Evolutionary conservation across 2,329 filamentous ascomycete genomes (phyloP), one percentile per base, ranked within the genome.

Genomic region (Rhinocladiella mackenziei): DNA sequence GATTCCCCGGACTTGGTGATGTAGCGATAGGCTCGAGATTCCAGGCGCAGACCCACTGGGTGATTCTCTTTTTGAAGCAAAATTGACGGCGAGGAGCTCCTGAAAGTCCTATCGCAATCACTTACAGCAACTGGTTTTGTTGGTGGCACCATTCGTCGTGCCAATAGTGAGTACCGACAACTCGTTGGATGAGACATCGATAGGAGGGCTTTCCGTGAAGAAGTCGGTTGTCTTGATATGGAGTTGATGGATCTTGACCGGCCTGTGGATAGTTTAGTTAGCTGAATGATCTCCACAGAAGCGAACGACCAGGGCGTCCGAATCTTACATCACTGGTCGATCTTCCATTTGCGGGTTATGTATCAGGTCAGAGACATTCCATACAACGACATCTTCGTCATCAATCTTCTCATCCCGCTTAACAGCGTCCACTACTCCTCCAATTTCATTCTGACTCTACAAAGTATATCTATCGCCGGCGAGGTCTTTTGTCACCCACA

Each of bases 401-500:
- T 59, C 55, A 1, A 72, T 64, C 6, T 62, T 53, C 5, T 74
- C 69, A 6, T 67, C 62, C 1, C 71, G 58, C 7, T 62, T 63
- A 1, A 64, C 66, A 42, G 67, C 70, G 43, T 73, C 69, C 2
- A 60, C 61, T 1, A 74, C 65, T 7, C 71, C 70, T 25, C 65
- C 71, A 2, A 62, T 54, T 45, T 74, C 72, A 9, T 51, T 46
- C 17, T 65, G 64, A 22, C 62, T 66, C 53, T 74, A 72, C 40
- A 73, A 55, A 3, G 73, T 75, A 44, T 67, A 74, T 17, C 64
- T 54, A 1, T 74, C 73, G 0, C 63, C 73, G 0, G 74, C 71
- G 49, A n/a, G n/a, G n/a, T n/a, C n/a, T n/a, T n/a, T n/a, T 26
- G 72, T 75, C 2, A 74, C 70, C 71, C 72, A 76, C 4, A 76